Base-by-base conservation (phyloP, 176 grass and related monocot species). In the Oropetium thomaeum region DNA sequence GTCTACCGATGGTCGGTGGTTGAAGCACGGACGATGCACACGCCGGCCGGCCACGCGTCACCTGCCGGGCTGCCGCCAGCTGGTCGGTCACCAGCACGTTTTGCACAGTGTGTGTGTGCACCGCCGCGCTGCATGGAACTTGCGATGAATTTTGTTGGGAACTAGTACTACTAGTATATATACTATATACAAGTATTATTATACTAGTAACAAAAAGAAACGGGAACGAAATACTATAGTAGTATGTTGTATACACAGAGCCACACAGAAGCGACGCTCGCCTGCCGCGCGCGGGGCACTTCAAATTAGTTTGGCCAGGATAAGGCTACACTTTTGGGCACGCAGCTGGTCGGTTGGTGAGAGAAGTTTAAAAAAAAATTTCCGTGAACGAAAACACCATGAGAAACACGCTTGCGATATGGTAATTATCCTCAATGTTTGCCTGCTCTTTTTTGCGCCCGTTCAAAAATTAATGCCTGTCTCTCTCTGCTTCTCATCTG, bases 281-380 rank as follows among this genome's bases (percentile, higher is more conserved):
- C 4, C 45, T 48, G 17, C 19, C 52, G 2, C 52, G 53, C 22
- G 48, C 42, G n/a, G 66, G 1, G 8, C n/a, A n/a, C 33, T 71
- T 73, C 57, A 26, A 51, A 51, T 51, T 8, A 26, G 32, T 57
- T 73, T 38, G 70, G 32, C 70, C 53, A 4, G 5, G 53, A 6
- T n/a, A 27, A 51, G 70, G 41, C 30, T 43, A 42, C 37, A 37
- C 62, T 23, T 41, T 25, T 34, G 65, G 30, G 12, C 35, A 54
- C n/a, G n/a, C n/a, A n/a, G n/a, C 1, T 26, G 69, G 69, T 73
- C 71, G 53, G 71, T 74, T 74, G 71, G 53, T 74, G 38, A 40
- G 34, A 23, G 11, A n/a, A n/a, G n/a, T n/a, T n/a, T n/a, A n/a
- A n/a, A n/a, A n/a, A n/a, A n/a, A n/a, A n/a, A n/a, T 6, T 4